Percentiles rank a stretch among this genome's conserved stretches.
These are phyloP conservation scores for Penicillium thymicola DNA, from an alignment of 2,329 filamentous ascomycete species.

Conservation along the genomic window DNA sequence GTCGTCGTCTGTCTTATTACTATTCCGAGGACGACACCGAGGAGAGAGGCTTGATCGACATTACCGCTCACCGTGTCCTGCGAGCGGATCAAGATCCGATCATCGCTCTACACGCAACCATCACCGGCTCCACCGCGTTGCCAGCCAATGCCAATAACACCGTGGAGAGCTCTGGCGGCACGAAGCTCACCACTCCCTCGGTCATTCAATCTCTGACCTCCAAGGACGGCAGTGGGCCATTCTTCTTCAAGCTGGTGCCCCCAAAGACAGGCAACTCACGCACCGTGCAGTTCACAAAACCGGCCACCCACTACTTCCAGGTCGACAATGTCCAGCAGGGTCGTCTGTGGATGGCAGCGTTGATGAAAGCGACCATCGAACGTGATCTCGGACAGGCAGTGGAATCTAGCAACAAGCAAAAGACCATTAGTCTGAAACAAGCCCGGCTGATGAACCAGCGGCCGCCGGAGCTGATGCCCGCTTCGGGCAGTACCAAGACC, in stretches of 20 bases:
- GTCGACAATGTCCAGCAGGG: constrained; percentile 87
- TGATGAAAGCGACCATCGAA: constrained; percentile 99
- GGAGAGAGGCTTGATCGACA: constrained; percentile 95
- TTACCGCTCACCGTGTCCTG: constrained; percentile 94
- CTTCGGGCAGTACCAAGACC: constrained; percentile 30
- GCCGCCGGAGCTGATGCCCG: constrained; percentile 79
- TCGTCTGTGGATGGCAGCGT: constrained; percentile 92
- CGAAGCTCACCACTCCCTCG: constrained; percentile 29
- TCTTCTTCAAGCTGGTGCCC: constrained; percentile 97
- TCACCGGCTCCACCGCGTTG: constrained; percentile 77
- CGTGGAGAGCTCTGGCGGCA: constrained; percentile 32
- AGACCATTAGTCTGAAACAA: constrained; percentile 89
- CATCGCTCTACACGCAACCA: constrained; percentile 83
- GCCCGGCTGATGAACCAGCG: constrained; percentile 83
- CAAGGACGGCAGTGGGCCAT: constrained; percentile 64
- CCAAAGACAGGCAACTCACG: constrained; percentile 82
- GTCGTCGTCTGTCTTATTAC: constrained; percentile 88
- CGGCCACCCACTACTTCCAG: constrained; percentile 95
- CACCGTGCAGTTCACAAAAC: constrained; percentile 96
- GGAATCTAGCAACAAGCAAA: constrained; percentile 91
- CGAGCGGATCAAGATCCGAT: constrained; percentile 88
- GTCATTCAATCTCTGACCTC: constrained; percentile 31
- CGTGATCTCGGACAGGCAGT: constrained; percentile 74
- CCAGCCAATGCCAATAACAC: constrained; percentile 41
- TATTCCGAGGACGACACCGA: constrained; percentile 90